A percentile compares a stretch with the other conserved stretches of the same genome.
Evolutionary conservation across 495 filamentous ascomycete genomes (phyloP).

Genomic region (Bacidia rubella): DNA sequence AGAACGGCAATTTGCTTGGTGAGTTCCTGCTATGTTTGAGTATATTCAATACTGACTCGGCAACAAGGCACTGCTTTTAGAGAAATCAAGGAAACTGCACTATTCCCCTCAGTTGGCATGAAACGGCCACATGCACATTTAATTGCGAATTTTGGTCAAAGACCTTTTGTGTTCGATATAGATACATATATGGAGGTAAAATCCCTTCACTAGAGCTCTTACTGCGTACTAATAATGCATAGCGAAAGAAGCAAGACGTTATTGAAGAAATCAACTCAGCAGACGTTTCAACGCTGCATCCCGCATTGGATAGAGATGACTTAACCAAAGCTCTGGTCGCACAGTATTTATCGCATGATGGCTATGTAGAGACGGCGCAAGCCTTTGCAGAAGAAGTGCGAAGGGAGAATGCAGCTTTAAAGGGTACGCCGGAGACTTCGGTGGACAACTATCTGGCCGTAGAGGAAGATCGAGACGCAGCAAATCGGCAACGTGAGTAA

Average conservation of each 20-base stretch:
- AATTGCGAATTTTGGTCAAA: constrained; percentile 82
- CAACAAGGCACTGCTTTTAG: constrained; percentile 64
- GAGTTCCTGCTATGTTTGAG: constrained; percentile 20
- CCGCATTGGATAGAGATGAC: constrained; percentile 55
- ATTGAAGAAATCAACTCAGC: constrained; percentile 40
- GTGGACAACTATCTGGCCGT: constrained; percentile 49
- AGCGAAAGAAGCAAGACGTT: constrained; percentile 51
- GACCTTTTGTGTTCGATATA: constrained; percentile 84
- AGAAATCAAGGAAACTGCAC: constrained; percentile 52
- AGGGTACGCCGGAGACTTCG: constrained; percentile 36
- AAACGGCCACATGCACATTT: constrained; percentile 78
- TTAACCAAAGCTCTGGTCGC: constrained; percentile 73
- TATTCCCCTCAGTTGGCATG: constrained; percentile 88
- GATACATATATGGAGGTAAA: constrained; percentile 62
- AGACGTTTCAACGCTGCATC: constrained; percentile 43
- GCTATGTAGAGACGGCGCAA: constrained; percentile 87
- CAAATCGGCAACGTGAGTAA: constrained; percentile 67
- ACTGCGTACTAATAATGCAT: constrained; percentile 1
- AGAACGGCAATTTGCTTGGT: constrained; percentile 75
- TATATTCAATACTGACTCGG: constrained; percentile 1
- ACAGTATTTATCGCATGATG: constrained; percentile 88
- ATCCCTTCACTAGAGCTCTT: not conserved
- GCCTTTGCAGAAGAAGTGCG: constrained; percentile 79
- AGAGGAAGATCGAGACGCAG: constrained; percentile 77
- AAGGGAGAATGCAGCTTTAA: constrained; percentile 51